Conservation (phyloP, 1,284 basidiomycete genomes). For the Sporisorium scitamineum region DNA sequence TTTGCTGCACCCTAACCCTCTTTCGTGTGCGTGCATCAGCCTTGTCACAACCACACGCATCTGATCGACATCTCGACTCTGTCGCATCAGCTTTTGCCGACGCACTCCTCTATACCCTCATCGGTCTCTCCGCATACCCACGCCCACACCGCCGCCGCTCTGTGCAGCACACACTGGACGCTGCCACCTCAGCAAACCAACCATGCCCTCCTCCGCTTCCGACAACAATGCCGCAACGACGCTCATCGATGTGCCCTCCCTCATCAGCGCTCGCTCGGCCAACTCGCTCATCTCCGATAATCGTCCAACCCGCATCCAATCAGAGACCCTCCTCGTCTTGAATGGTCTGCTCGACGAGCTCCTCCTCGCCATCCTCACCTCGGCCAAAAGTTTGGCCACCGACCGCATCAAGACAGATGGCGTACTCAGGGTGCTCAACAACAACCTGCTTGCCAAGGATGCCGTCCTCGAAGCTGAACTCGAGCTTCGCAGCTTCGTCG, state of each 20-base stretch:
- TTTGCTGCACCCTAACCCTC: neutral
- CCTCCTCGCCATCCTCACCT: conserved; percentile 55
- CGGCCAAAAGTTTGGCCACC: conserved; percentile 59
- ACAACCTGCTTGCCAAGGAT: conserved; percentile 61
- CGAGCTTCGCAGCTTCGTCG: conserved; percentile 59
- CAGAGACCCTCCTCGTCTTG: conserved; percentile 55
- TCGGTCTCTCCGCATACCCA: neutral
- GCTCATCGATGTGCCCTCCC: conserved; percentile 33
- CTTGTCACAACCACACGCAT: neutral
- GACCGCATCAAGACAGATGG: conserved; percentile 65
- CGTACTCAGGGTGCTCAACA: conserved; percentile 57
- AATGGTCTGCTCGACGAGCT: conserved; percentile 63
- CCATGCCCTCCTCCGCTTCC: conserved; percentile 19
- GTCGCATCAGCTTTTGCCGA: neutral
- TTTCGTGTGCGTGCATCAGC: neutral
- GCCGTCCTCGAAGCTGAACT: conserved; percentile 65
- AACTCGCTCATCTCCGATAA: conserved; percentile 61
- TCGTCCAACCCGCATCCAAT: conserved; percentile 63
- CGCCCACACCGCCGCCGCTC: neutral
- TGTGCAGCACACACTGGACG: neutral
- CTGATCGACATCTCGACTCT: neutral
- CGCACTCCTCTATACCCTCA: neutral
- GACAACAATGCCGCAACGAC: conserved; percentile 2
- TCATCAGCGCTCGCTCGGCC: conserved; percentile 61
- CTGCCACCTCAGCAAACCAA: neutral